A percentile compares a stretch with the other conserved stretches of the same genome.
Conservation (phyloP, 208 protist genomes). For the Trichomonas vaginalis region DNA sequence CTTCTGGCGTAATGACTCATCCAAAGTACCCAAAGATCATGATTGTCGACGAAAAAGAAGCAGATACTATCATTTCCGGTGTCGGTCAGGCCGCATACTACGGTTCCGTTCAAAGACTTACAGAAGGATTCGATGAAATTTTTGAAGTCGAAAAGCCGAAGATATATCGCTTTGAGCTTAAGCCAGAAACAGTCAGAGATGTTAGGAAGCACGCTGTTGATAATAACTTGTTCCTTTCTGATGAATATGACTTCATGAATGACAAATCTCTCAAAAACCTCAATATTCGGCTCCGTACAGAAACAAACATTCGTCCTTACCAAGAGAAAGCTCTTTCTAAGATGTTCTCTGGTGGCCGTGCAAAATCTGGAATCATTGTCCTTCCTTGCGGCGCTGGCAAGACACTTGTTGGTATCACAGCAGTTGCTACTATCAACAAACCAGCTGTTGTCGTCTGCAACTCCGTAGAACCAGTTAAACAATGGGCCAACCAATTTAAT, state of each 20-base stretch:
- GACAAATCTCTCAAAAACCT: conserved; percentile 45
- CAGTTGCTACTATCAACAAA: conserved; percentile 32
- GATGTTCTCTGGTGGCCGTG: conserved; percentile 58
- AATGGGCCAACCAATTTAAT: conserved; percentile 32
- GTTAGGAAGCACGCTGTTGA: background rate
- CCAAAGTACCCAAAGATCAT: background rate
- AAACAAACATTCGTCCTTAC: conserved; percentile 38
- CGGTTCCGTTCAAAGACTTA: background rate
- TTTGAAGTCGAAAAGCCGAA: background rate
- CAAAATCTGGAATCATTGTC: conserved; percentile 77
- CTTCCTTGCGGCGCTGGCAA: conserved; percentile 98
- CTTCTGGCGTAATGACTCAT: background rate
- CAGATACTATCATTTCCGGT: background rate
- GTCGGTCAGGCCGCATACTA: background rate
- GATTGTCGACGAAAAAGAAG: background rate
- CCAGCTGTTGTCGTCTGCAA: background rate
- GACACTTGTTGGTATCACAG: conserved; percentile 85
- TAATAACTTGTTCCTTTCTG: conserved; percentile 29
- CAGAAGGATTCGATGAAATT: background rate
- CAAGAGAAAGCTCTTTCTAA: conserved; percentile 58
- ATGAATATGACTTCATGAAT: conserved; percentile 51
- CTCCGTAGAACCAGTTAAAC: conserved; percentile 28
- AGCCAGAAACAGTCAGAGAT: background rate
- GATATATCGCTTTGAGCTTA: conserved; percentile 11
- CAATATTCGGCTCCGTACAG: conserved; percentile 54